Conservation (phyloP, 176 grass and related monocot genomes). For the Otatea glauca region DNA sequence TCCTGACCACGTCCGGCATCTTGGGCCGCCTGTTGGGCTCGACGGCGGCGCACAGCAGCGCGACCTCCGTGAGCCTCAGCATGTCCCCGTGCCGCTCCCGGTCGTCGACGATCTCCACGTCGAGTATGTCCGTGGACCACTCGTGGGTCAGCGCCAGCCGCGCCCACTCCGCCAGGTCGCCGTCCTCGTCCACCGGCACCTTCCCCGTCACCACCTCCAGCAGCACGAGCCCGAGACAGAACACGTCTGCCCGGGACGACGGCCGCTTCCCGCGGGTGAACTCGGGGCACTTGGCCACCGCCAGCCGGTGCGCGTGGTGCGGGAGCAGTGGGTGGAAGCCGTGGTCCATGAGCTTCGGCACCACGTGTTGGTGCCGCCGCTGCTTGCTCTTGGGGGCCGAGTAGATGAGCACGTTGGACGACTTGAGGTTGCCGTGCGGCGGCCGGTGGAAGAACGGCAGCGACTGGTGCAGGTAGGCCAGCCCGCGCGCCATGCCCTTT, state of each 20-base stretch:
- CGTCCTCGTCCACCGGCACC: slow-evolving; percentile 68
- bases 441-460: slow-evolving; percentile 67
- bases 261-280: slow-evolving; percentile 50
- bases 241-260: slow-evolving; percentile 74
- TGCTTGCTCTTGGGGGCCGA: neutral
- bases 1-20: slow-evolving; percentile 64
- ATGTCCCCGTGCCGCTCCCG: slow-evolving; percentile 69
- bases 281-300: slow-evolving; percentile 71
- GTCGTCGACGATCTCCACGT: slow-evolving; percentile 78
- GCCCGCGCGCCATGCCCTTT: slow-evolving; percentile 67
- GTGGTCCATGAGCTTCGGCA: slow-evolving; percentile 78
- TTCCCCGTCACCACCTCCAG: slow-evolving; percentile 89
- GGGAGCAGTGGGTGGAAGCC: slow-evolving; percentile 74
- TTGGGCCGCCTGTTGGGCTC: slow-evolving; percentile 72
- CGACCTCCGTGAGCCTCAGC: slow-evolving; percentile 80
- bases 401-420: slow-evolving; percentile 76
- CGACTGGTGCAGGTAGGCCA: slow-evolving; percentile 73
- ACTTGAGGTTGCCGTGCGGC: slow-evolving; percentile 92
- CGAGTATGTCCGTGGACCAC: slow-evolving; percentile 90
- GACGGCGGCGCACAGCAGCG: slow-evolving; percentile 66
- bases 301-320: slow-evolving; percentile 56
- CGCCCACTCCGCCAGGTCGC: slow-evolving; percentile 79
- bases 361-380: neutral
- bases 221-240: slow-evolving; percentile 82
- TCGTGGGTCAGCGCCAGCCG: slow-evolving; percentile 76